Evolutionary conservation across 306 rosid genomes (phyloP), one percentile per base, ranked within the genome.

Genomic region (Sicyos baderoa): DNA sequence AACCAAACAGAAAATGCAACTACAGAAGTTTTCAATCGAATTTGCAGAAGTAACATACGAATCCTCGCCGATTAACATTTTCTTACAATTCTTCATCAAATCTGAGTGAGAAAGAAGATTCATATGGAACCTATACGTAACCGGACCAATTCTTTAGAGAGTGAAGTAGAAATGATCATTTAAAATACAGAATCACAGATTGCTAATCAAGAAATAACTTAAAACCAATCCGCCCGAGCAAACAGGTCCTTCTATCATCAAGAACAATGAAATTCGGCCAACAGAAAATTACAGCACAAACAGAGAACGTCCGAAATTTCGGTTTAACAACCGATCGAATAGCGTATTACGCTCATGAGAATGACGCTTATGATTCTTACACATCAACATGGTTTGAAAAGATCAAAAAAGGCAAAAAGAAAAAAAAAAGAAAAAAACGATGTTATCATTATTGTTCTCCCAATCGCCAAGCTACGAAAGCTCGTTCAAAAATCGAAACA

Each of bases 1-100:
- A 44, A 64, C 70, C 53, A 64, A 42, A 44, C 18, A 64, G 54
- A 64, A 63, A 64, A 64, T 6, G 35, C 52, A 19, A 4, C 40
- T 10, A 8, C 51, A 44, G 18, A 65, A 21, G 21, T 15, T 42
- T 45, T 6, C 19, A 2, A 9, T 11, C 9, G n/a, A 62, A 37
- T 40, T 5, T 40, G 50, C 25, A 65, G 68, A 62, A 11, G 37
- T 18, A 65, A 48, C 69, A 15, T 18, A 8, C 17, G 10, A 62
- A 58, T 25, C 29, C 17, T 35, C 3, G 68, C 37, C 16, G 9
- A 61, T 37, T n/a, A 37, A 37, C 50, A 35, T 37, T 37, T 17
- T 61, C 68, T 37, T 61, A 27, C 16, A 61, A 37, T 37, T 37
- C 68, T 35, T 16, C 68, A 40, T 40, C 27, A 62, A 37, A 40